A percentile compares a stretch with the other conserved stretches of the same genome.
Conservation (phyloP, 2,329 filamentous ascomycete genomes). For the Fusarium solani-melongenae region DNA sequence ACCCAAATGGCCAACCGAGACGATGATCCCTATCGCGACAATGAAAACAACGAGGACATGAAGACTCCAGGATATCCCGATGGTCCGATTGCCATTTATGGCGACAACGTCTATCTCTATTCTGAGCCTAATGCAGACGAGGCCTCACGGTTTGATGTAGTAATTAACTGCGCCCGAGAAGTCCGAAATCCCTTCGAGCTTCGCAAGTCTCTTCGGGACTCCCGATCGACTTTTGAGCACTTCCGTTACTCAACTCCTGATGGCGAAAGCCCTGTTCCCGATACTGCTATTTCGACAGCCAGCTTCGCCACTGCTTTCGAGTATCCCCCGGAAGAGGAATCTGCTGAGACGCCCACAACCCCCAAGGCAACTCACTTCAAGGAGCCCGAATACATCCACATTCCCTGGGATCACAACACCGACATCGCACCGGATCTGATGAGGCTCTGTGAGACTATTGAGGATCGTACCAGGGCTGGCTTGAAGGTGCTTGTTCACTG, state of each 20-base stretch:
- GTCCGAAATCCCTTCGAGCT: constrained; percentile 78
- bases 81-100: constrained; percentile 84
- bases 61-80: constrained; percentile 86
- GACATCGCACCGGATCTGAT: constrained; percentile 84
- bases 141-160: constrained; percentile 80
- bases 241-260: constrained; percentile 45
- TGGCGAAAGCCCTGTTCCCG: constrained; percentile 57
- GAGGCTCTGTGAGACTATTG: constrained; percentile 79
- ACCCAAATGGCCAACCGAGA: constrained; percentile 71
- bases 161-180: constrained; percentile 87
- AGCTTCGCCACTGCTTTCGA: constrained; percentile 73
- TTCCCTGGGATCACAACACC: constrained; percentile 90
- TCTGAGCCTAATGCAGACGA: constrained; percentile 83
- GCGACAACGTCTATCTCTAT: constrained; percentile 81
- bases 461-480: constrained; percentile 75
- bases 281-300: constrained; percentile 67
- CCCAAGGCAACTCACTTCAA: constrained; percentile 63
- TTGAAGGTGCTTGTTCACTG: constrained; percentile 87
- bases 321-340: constrained; percentile 55
- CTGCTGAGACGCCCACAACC: constrained; percentile 61
- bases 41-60: constrained; percentile 80
- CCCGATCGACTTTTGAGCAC: constrained; percentile 43
- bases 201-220: constrained; percentile 41
- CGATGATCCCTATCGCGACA: constrained; percentile 69
- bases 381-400: constrained; percentile 85